These are phyloP conservation scores for Epichloe elymi DNA, from an alignment of 2,329 filamentous ascomycete genomes.

Conservation along the genomic window DNA sequence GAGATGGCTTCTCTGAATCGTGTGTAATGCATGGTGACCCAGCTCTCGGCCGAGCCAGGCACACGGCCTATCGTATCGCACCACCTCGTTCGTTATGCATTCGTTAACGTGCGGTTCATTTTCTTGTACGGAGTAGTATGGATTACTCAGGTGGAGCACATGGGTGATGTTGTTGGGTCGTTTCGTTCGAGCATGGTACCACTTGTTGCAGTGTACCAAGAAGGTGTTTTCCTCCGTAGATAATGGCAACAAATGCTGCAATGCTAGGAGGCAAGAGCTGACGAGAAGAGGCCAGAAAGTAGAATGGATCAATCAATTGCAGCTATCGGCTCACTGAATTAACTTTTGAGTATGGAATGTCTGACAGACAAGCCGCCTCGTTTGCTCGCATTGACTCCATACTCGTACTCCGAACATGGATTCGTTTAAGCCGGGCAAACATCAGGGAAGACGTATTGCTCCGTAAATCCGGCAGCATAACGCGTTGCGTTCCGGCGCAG, in stretches of 20 bases:
- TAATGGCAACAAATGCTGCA: neutral
- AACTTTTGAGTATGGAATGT: neutral
- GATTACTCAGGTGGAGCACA: neutral
- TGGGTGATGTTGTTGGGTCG: neutral
- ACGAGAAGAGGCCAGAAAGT: neutral
- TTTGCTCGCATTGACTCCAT: neutral
- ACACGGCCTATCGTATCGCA: too few species aligned
- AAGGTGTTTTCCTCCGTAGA: too few species aligned
- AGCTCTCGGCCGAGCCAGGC: neutral
- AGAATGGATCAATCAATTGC: neutral
- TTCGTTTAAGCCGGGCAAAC: neutral
- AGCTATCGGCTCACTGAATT: neutral
- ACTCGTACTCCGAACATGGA: neutral
- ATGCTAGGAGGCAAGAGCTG: neutral
- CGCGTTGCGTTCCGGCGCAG: neutral
- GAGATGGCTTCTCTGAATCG: too few species aligned
- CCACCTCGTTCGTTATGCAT: too few species aligned
- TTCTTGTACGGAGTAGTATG: too few species aligned
- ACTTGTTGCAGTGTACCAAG: neutral
- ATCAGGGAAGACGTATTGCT: neutral
- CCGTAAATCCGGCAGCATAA: neutral
- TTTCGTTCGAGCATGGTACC: neutral
- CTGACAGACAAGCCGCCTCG: neutral
- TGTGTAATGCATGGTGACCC: neutral
- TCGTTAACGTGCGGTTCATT: too few species aligned